Percentiles rank a stretch among this genome's conserved stretches.
phyloP scores from a whole-genome alignment of 2,329 filamentous ascomycete species.

The Epichloe sibirici region DNA sequence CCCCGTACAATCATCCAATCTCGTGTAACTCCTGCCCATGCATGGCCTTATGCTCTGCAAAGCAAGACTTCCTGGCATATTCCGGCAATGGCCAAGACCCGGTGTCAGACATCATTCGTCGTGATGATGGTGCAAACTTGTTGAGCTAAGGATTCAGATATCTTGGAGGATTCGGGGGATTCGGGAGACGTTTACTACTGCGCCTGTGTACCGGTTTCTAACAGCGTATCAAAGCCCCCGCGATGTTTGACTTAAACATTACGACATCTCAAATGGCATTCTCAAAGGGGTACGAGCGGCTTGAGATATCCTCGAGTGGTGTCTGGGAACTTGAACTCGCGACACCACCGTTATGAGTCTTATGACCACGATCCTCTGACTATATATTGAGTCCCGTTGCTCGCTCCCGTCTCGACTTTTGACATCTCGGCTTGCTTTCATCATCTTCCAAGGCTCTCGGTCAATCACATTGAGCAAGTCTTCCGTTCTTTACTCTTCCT shows the following conservation, averaged over 20 bases:
- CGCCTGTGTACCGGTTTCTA: neutral
- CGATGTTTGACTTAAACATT: neutral
- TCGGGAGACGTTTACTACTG: neutral
- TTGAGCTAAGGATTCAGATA: neutral
- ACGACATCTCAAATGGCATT: neutral
- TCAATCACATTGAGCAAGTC: neutral
- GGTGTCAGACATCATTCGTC: conserved; percentile 3
- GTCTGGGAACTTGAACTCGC: neutral
- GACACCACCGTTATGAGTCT: neutral
- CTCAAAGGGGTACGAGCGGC: neutral
- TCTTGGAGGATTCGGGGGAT: neutral
- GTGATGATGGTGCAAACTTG: neutral
- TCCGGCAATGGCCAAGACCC: neutral
- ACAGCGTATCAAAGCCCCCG: neutral
- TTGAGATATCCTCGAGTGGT: neutral
- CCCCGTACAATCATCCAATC: neutral
- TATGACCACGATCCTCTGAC: neutral
- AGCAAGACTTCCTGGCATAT: neutral
- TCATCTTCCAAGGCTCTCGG: conserved; percentile 4
- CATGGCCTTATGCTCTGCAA: neutral
- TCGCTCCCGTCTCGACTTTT: neutral
- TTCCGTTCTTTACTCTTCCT: conserved; percentile 4
- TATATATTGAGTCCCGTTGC: neutral
- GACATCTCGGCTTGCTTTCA: neutral
- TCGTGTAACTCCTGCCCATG: neutral